phyloP scores from a whole-genome alignment of 108 stramenopile species.

The Pseudonitzschia multistriata region DNA sequence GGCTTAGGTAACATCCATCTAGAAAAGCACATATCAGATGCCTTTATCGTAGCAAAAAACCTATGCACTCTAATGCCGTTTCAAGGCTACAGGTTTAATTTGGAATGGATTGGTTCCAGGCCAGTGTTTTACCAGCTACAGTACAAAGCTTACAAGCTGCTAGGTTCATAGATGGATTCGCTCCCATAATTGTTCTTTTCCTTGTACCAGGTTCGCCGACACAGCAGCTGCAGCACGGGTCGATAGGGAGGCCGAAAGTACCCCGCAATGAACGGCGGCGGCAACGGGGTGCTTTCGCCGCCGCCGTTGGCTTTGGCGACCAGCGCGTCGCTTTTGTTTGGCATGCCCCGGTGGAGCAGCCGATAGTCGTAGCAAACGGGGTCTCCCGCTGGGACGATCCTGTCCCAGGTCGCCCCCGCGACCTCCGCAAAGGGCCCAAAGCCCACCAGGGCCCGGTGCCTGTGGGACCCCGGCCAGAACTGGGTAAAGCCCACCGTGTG shows the following conservation, averaged over 20 bases:
- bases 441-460: constrained; percentile 39
- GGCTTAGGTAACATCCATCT: no score
- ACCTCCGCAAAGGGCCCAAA: constrained; percentile 56
- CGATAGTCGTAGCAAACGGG: constrained; percentile 65
- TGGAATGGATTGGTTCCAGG: no score
- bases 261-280: not conserved
- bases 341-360: constrained; percentile 59
- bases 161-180: constrained; percentile 18
- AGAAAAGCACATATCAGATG: no score
- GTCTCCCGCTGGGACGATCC: constrained; percentile 39
- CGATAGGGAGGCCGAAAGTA: constrained; percentile 3
- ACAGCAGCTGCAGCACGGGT: constrained; percentile 51
- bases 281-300: not conserved
- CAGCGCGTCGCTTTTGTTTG: constrained; percentile 14
- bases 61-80: no score
- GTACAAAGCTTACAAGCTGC: not conserved
- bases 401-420: constrained; percentile 39
- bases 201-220: constrained; percentile 47
- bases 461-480: constrained; percentile 63
- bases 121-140: no score
- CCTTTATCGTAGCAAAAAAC: no score
- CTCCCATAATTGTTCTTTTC: constrained; percentile 50
- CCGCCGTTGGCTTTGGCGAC: not conserved
- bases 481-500: constrained; percentile 56
- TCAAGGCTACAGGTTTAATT: no score